Conservation (phyloP, 805 yeast genomes). For the Debaryomyces prosopidis region DNA sequence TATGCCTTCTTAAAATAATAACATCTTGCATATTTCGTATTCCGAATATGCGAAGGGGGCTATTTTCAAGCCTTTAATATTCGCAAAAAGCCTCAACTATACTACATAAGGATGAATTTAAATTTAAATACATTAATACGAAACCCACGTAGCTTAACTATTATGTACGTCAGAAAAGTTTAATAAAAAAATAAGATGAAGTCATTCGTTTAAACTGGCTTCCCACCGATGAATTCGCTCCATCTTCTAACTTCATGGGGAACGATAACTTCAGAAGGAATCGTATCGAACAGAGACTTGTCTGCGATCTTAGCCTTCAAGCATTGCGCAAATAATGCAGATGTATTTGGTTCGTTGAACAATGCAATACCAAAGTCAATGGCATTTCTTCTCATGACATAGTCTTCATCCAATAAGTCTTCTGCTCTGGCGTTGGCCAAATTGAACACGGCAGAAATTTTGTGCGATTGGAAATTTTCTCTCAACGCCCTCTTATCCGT, state of each 20-base stretch:
- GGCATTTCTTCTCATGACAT: slow-evolving; percentile 98
- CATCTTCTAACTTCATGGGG: slow-evolving; percentile 91
- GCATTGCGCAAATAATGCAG: slow-evolving; percentile 81
- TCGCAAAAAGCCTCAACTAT: too few relatives aligned
- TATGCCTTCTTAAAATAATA: too few relatives aligned
- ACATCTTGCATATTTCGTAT: too few relatives aligned
- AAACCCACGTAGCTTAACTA: too few relatives aligned
- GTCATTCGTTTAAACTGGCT: slow-evolving; percentile 57
- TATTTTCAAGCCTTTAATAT: too few relatives aligned
- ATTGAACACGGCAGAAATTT: slow-evolving; percentile 87
- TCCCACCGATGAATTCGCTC: slow-evolving; percentile 96
- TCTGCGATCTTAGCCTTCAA: slow-evolving; percentile 66
- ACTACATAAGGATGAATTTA: too few relatives aligned
- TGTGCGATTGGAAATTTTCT: slow-evolving; percentile 86
- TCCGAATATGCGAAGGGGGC: too few relatives aligned
- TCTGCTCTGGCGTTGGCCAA: slow-evolving; percentile 91
- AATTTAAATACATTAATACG: too few relatives aligned
- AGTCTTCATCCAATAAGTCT: slow-evolving; percentile 79
- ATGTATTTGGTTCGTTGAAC: slow-evolving; percentile 95
- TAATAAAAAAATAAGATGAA: too few relatives aligned
- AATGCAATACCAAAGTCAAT: slow-evolving; percentile 96
- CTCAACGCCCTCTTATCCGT: slow-evolving; percentile 91
- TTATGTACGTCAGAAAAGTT: too few relatives aligned
- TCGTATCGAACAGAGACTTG: slow-evolving; percentile 50
- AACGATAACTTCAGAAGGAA: slow-evolving; percentile 47